A percentile compares a stretch with the other conserved stretches of the same genome.
phyloP scores from a whole-genome alignment of 805 yeast species.

The Wickerhamomyces mucosus region DNA sequence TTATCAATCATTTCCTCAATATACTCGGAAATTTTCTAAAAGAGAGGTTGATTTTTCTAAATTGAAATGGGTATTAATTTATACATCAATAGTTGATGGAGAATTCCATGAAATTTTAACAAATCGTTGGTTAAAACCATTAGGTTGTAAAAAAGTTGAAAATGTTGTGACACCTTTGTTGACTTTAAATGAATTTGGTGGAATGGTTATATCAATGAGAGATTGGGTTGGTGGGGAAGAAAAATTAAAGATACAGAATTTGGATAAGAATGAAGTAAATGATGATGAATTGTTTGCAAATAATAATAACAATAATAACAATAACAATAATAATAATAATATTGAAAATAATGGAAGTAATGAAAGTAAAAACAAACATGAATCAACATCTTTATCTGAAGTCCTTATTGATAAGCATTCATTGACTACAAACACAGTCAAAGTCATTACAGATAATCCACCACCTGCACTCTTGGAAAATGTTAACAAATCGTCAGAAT shows the following conservation, averaged over 20 bases:
- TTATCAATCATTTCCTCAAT: slow-evolving; percentile 81
- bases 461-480: slow-evolving; percentile 35
- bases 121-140: slow-evolving; percentile 82
- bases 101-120: slow-evolving; percentile 85
- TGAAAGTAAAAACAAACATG: no score
- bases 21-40: slow-evolving; percentile 72
- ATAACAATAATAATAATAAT: neutral
- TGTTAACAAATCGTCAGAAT: slow-evolving; percentile 28
- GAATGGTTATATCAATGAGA: slow-evolving; percentile 83
- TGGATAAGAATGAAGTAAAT: slow-evolving; percentile 18
- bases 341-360: no score
- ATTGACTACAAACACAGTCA: slow-evolving; percentile 60
- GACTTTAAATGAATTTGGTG: slow-evolving; percentile 89
- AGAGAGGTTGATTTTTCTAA: slow-evolving; percentile 65
- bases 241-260: slow-evolving; percentile 44
- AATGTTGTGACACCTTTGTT: slow-evolving; percentile 81
- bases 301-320: neutral
- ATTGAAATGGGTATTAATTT: slow-evolving; percentile 83
- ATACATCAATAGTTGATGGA: slow-evolving; percentile 82
- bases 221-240: slow-evolving; percentile 81
- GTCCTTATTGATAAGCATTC: slow-evolving; percentile 67
- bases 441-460: slow-evolving; percentile 52
- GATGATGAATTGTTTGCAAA: slow-evolving; percentile 25
- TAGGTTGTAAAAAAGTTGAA: slow-evolving; percentile 73
- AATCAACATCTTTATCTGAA: slow-evolving; percentile 37